Evolutionary conservation across 208 protist genomes (phyloP), one percentile per base, ranked within the genome.

Genomic region (Acanthamoeba comandoni): DNA sequence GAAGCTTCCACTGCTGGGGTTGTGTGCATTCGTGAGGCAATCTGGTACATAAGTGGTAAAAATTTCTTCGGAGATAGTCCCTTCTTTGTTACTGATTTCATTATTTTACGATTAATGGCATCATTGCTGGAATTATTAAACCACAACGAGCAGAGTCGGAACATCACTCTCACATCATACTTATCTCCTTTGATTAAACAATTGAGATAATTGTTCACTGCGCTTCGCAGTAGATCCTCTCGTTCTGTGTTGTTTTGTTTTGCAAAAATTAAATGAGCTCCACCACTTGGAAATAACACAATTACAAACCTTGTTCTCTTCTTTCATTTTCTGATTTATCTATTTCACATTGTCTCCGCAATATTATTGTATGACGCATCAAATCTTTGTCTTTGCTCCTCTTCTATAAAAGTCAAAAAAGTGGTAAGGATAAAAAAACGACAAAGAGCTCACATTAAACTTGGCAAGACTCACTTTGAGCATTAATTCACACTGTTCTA

Each of bases 21-120:
- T 43, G 26, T 22, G 17, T 64, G 64, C 29, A 95, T 57, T 9
- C 92, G 91, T 22, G 93, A 94, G 17, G 62, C 82, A 12, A 94
- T 86, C 80, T 95, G 94, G 51, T 95, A 94, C 19, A 93, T 73
- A 0, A 95, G 91, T 9, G 94, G 93, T 2, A 95, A 31, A 29
- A 95, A 95, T 49, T 95, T 95, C 12, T 51, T 31, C 7, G 91
- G 91, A 49, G 53, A 64, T n/a, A 84, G 43, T 2, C 57, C 69
- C 9, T 82, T 24, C 35, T 51, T 49, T n/a, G n/a, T n/a, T n/a
- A n/a, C n/a, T n/a, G n/a, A n/a, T n/a, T n/a, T n/a, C n/a, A n/a
- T n/a, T n/a, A n/a, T n/a, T n/a, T n/a, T n/a, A n/a, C n/a, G n/a
- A n/a, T n/a, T n/a, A n/a, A n/a, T n/a, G n/a, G n/a, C n/a, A n/a